Evolutionary conservation across 164 flowering plant genomes (phyloP).

Genomic region (Macadamia integrifolia): DNA sequence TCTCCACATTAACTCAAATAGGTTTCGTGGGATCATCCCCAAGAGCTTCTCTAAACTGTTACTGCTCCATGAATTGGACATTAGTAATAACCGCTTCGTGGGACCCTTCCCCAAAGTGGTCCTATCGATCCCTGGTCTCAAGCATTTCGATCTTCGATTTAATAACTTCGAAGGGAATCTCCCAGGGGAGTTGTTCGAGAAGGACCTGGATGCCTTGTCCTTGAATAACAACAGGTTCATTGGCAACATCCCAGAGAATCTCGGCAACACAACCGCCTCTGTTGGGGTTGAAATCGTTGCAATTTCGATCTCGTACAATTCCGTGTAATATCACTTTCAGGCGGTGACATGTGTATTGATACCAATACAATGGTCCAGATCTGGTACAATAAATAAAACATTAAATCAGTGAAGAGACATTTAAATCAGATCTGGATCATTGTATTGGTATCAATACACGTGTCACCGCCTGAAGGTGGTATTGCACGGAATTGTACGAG

Average conservation of each 20-base stretch:
- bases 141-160: constrained; percentile 48
- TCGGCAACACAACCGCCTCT: constrained; percentile 38
- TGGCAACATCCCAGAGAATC: constrained; percentile 27
- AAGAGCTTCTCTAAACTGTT: constrained; percentile 15
- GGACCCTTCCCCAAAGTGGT: constrained; percentile 47
- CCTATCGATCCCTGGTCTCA: constrained; percentile 32
- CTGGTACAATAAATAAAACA: too few relatives aligned
- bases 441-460: too few relatives aligned
- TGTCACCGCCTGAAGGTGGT: too few relatives aligned
- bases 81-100: constrained; percentile 50
- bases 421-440: too few relatives aligned
- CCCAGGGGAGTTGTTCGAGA: constrained; percentile 39
- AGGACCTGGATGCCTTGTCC: constrained; percentile 42
- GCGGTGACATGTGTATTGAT: too few relatives aligned
- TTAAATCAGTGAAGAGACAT: too few relatives aligned
- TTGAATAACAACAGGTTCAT: constrained; percentile 43
- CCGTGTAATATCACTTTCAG: too few relatives aligned
- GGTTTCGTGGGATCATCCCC: constrained; percentile 37
- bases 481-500: too few relatives aligned
- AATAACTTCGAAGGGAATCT: constrained; percentile 46
- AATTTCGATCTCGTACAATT: too few relatives aligned
- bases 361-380: too few relatives aligned
- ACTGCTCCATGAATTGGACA: constrained; percentile 12
- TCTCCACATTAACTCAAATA: constrained; percentile 29
- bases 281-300: too few relatives aligned